Evolutionary conservation across 176 grass and related monocot species (phyloP).

Genomic region (Triticum monococcum): DNA sequence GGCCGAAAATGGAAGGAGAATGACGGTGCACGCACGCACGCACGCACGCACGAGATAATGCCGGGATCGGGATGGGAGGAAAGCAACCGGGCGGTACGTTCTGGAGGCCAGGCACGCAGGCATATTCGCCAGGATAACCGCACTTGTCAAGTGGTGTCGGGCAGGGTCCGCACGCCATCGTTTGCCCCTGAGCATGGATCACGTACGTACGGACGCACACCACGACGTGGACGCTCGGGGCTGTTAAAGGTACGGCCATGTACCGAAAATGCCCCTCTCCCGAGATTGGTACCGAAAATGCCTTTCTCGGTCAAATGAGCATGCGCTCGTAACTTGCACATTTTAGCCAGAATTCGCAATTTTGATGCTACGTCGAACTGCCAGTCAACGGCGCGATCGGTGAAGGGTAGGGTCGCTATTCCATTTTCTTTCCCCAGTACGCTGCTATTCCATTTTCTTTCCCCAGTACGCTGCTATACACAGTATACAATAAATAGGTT

Average conservation of each 20-base stretch:
- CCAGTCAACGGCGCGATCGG: too few species aligned
- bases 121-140: conserved; percentile 28
- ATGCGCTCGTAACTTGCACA: too few species aligned
- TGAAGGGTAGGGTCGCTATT: too few species aligned
- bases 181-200: neutral
- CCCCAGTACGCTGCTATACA: too few species aligned
- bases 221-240: neutral
- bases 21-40: conserved; percentile 10
- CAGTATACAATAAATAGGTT: neutral
- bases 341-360: too few species aligned
- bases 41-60: neutral
- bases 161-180: neutral
- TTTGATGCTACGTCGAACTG: too few species aligned
- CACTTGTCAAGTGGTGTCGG: neutral
- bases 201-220: neutral
- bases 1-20: neutral
- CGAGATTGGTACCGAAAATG: too few species aligned
- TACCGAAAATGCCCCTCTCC: too few species aligned
- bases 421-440: too few species aligned
- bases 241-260: neutral
- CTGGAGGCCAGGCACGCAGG: neutral
- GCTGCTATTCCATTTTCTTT: too few species aligned
- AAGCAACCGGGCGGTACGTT: neutral
- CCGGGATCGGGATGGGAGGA: neutral
- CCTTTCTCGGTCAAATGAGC: too few species aligned